Conservation (phyloP, 2,329 filamentous ascomycete species). For the Penicillium griseofulvum region DNA sequence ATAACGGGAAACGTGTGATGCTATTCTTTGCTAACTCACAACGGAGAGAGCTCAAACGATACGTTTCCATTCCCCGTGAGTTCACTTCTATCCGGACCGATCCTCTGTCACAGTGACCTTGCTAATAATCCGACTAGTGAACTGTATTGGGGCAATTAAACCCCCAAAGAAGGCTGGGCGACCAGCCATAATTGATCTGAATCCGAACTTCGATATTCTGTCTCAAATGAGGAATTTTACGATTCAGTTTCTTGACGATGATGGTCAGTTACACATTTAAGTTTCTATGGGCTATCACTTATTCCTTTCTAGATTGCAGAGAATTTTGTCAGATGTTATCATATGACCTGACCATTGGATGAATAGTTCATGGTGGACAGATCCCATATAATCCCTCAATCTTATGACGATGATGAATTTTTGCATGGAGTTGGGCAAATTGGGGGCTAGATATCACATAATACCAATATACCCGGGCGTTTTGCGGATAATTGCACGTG, state of each 20-base stretch:
- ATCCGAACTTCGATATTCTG: constrained; percentile 44
- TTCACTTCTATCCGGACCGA: background rate
- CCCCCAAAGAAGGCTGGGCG: constrained; percentile 40
- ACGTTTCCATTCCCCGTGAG: constrained; percentile 41
- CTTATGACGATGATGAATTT: background rate
- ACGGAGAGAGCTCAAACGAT: constrained; percentile 40
- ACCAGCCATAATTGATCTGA: constrained; percentile 37
- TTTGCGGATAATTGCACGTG: background rate
- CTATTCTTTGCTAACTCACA: constrained; percentile 46
- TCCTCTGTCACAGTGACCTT: background rate
- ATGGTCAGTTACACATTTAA: constrained; percentile 29
- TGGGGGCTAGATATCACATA: background rate
- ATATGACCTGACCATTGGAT: constrained; percentile 25
- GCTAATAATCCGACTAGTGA: constrained; percentile 28
- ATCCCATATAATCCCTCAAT: background rate
- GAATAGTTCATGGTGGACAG: background rate
- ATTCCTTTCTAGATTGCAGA: constrained; percentile 28
- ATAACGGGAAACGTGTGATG: constrained; percentile 36
- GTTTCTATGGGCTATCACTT: constrained; percentile 5
- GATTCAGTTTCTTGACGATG: constrained; percentile 41
- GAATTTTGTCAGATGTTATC: constrained; percentile 33
- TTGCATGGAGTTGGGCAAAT: constrained; percentile 20
- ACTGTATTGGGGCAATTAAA: constrained; percentile 39
- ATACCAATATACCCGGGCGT: constrained; percentile 7
- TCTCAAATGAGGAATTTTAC: constrained; percentile 39